phyloP scores from a whole-genome alignment of 331 rosid species.

The Stylosanthes scabra region DNA sequence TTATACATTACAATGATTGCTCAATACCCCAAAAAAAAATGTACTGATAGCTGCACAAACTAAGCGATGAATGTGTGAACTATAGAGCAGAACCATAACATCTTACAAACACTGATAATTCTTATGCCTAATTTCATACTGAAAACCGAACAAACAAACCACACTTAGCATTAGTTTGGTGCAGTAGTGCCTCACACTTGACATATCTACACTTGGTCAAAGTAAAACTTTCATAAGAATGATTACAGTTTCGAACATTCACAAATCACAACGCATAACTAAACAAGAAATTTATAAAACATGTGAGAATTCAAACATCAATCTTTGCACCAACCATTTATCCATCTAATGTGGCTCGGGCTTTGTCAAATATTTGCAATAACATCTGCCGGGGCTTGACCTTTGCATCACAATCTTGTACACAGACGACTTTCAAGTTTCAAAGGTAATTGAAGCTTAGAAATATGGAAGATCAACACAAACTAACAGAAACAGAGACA shows the following conservation, averaged over 20 bases:
- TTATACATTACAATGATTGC: no score
- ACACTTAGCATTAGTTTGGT: neutral
- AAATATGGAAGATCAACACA: neutral
- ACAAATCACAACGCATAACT: neutral
- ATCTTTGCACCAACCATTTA: neutral
- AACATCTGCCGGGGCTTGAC: conserved; percentile 1
- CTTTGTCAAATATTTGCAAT: conserved; percentile 1
- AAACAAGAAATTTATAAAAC: neutral
- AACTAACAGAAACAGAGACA: neutral
- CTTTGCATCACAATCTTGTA: neutral
- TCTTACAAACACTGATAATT: neutral
- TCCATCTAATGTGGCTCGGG: neutral
- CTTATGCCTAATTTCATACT: neutral
- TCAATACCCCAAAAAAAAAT: no score
- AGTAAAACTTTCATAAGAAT: neutral
- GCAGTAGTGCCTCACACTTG: neutral
- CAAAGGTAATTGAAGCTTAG: neutral
- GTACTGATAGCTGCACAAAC: no score
- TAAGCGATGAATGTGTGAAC: no score
- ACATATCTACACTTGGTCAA: neutral
- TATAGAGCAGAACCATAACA: neutral
- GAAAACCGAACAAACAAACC: neutral
- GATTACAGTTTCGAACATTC: neutral
- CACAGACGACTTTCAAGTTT: neutral
- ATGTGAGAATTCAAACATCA: neutral